A percentile compares a stretch with the other conserved stretches of the same genome.
Evolutionary conservation across 176 grass and related monocot genomes (phyloP).

Genomic region (Canna indica): DNA sequence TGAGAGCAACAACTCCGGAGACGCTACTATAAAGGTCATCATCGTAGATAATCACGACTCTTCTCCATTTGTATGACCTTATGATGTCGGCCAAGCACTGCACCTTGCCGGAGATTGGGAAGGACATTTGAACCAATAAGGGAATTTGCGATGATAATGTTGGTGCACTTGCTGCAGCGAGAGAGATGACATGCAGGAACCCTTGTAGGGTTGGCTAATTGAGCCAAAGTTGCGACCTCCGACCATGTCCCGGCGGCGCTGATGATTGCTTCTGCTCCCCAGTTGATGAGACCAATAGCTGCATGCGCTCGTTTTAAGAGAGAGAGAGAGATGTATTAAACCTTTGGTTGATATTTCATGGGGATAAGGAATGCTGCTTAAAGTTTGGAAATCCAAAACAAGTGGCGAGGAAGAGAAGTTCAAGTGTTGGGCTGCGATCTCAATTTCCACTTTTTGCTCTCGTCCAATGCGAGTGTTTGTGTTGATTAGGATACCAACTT

Average conservation of each 20-base stretch:
- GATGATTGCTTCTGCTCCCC: slow-evolving; percentile 28
- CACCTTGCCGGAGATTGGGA: slow-evolving; percentile 1
- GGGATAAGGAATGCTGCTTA: neutral
- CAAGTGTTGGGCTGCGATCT: neutral
- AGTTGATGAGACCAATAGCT: slow-evolving; percentile 23
- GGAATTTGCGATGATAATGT: neutral
- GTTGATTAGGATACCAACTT: neutral
- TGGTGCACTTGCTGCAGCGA: neutral
- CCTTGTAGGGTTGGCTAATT: neutral
- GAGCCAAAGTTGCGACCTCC: slow-evolving; percentile 7
- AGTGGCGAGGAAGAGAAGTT: neutral
- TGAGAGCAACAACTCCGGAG: neutral
- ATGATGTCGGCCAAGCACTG: slow-evolving; percentile 21
- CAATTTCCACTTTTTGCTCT: neutral
- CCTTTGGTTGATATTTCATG: neutral
- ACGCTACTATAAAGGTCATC: slow-evolving; percentile 17
- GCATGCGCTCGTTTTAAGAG: neutral
- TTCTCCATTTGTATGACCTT: slow-evolving; percentile 18
- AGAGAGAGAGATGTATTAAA: neutral
- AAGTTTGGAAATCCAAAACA: neutral
- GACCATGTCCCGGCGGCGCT: slow-evolving; percentile 18
- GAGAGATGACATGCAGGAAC: slow-evolving; percentile 17
- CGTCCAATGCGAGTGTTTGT: neutral
- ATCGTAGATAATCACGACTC: slow-evolving; percentile 23
- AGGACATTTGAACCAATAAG: slow-evolving; percentile 17